Base-by-base conservation (phyloP, 768 basidiomycete species). In the Suillus sp. region DNA sequence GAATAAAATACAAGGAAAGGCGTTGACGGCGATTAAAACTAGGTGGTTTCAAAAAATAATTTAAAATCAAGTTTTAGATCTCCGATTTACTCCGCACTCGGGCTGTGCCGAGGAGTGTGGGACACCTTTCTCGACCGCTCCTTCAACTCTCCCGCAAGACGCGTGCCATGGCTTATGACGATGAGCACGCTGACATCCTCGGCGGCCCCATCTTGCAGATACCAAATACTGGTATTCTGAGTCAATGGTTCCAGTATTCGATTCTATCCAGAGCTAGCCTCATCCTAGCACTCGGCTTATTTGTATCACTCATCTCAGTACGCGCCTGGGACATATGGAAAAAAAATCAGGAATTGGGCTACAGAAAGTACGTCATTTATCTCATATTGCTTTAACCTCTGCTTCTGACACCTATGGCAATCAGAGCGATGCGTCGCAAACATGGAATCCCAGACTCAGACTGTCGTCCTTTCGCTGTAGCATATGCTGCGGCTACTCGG, bases 401-500 rank as follows among this genome's bases (percentile, higher is more conserved):
- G 64, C 69, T 72, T 38, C 73, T 64, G 57, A 30, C 60, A 56
- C 40, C 40, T 48, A 61, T 62, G 64, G 38, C 63, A 62, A 14
- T 42, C 66, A 92, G 90, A 69, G 81, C 86, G 66, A 86, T 87
- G 81, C 86, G 92, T 64, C 80, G 92, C 67, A 81, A 84, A 76
- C 86, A 92, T 71, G 93, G 92, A 53, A 94, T 94, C 64, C 93
- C 92, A 20, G 92, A 94, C 79, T 81, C 80, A 62, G 92, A 94
- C 79, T 81, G 86, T 66, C 83, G 92, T 37, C 91, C 92, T 14
- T 94, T 94, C 81, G 90, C 90, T 73, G 90, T 93, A 66, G 93
- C 92, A n/a, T 92, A 91, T 75, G 84, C 91, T 67, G 90, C 89
- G 63, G 88, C 86, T 43, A 77, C 81, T 65, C 81, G 81, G 61